Evolutionary conservation across 2,329 filamentous ascomycete genomes (phyloP), one percentile per base, ranked within the genome.

Genomic region (Colletotrichum camelliae): DNA sequence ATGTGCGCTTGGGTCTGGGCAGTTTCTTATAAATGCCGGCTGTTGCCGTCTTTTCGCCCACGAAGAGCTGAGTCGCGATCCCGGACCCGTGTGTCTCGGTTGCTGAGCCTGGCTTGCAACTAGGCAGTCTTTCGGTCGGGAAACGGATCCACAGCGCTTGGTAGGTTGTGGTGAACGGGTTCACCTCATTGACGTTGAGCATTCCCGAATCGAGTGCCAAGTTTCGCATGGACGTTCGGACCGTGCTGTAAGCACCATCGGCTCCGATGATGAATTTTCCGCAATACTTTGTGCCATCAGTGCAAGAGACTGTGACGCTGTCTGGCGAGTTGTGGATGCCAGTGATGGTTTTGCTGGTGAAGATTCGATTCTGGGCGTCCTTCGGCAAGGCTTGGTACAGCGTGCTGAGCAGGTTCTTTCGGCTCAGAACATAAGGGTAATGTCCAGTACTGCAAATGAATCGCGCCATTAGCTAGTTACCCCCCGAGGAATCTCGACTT

Each of bases 181-280:
- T 74, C 77, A 43, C 43, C 8, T 68, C 65, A 29, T 68, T 68
- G 18, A 68, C 65, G 5, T 5, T 27, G 1, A 58, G 29, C 13
- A 55, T 2, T 12, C 55, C 64, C 3, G 9, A 7, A 2, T 43
- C 48, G 2, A 81, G 21, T 8, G 31, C 43, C 5, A 64, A 35
- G 5, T 77, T 62, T 15, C 81, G 79, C 80, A 86, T 84, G 57
- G 81, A 78, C 43, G 78, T 71, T 6, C 84, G 81, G 7, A 83
- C 80, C 10, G 77, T 78, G 76, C 85, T 87, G 62, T 85, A 82
- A 7, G 86, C 84, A 5, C 87, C 87, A 77, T 88, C 86, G 9
- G 83, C 83, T 18, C 86, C 86, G 27, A 88, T 79, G 7, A 88
- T 76, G 15, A 88, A 80, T 58, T 84, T 84, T 1, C 83, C 86